Conservation (phyloP, 2,329 filamentous ascomycete genomes). For the Epichloe uncinata region DNA sequence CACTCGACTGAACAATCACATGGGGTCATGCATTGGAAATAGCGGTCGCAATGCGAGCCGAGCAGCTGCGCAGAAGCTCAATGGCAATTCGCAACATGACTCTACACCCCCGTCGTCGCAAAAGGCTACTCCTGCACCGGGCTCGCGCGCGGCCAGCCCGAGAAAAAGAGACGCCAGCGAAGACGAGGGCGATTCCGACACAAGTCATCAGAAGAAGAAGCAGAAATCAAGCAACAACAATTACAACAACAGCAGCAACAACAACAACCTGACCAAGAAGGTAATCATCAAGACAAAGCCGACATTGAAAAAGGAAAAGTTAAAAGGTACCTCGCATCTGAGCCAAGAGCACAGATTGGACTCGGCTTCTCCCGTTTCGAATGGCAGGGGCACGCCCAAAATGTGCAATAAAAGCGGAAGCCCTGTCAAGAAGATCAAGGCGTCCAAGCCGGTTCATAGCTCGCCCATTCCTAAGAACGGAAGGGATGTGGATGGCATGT, state of each 20-base stretch:
- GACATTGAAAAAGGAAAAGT: slow-evolving; percentile 39
- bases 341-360: slow-evolving; percentile 33
- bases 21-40: slow-evolving; percentile 55
- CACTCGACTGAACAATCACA: slow-evolving; percentile 53
- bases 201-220: slow-evolving; percentile 45
- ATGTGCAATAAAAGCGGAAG: slow-evolving; percentile 22
- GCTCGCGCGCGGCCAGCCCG: slow-evolving; percentile 39
- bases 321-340: slow-evolving; percentile 35
- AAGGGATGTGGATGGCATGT: slow-evolving; percentile 35
- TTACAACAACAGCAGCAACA: no score
- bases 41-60: slow-evolving; percentile 49
- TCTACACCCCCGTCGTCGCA: slow-evolving; percentile 50
- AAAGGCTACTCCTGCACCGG: slow-evolving; percentile 45
- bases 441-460: slow-evolving; percentile 32
- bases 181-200: slow-evolving; percentile 40
- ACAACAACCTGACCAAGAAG: slow-evolving; percentile 31
- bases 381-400: slow-evolving; percentile 18
- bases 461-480: slow-evolving; percentile 37
- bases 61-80: slow-evolving; percentile 50
- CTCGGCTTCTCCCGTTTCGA: slow-evolving; percentile 12
- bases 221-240: slow-evolving; percentile 28
- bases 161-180: slow-evolving; percentile 45
- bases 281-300: slow-evolving; percentile 41
- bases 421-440: slow-evolving; percentile 30
- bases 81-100: slow-evolving; percentile 41